Evolutionary conservation across 371 early-diverging fungal genomes (phyloP), one percentile per base, ranked within the genome.

Genomic region (Conidiobolus incongruus): DNA sequence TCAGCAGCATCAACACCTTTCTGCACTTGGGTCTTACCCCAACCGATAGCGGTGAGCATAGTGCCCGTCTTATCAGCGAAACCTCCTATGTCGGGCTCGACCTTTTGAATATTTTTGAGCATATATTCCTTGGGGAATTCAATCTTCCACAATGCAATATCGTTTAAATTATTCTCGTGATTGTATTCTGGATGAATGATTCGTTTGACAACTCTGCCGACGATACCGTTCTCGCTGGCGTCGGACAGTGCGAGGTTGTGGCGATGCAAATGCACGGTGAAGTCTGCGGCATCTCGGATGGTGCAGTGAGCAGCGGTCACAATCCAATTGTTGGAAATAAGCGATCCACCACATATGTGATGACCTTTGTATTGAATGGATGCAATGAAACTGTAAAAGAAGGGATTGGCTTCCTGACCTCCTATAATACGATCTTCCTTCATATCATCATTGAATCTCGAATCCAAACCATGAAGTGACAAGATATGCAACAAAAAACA

Each of bases 301-400:
- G 36, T n/a, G 29, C 45, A 45, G 36, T 37, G 35, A 26, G 36
- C 45, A 15, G 45, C 35, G 30, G 45, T 36, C 6, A 45, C 12
- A 36, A 45, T 29, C 7, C 13, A 24, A 3, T 20, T 23, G 15
- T 23, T 20, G 19, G n/a, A 21, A n/a, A 45, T 23, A 6, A 35
- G n/a, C 2, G 45, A 24, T 12, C 37, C 45, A 24, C 45, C 45
- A 16, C 45, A 45, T 15, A 12, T 17, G 12, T 38, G 39, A 11
- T 24, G 11, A 19, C 26, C 39, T 5, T 38, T 24, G 10, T 22
- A 24, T 22, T 38, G 39, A n/a, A 38, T 12, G 23, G 39, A 38
- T 20, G 23, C 39, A 12, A 38, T 38, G 26, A 38, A 38, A 8
- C 20, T 10, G 22, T 37, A 37, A 21, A 16, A 20, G 22, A 37